Evolutionary conservation across 176 grass and related monocot genomes (phyloP).

Genomic region (Carex parvula): DNA sequence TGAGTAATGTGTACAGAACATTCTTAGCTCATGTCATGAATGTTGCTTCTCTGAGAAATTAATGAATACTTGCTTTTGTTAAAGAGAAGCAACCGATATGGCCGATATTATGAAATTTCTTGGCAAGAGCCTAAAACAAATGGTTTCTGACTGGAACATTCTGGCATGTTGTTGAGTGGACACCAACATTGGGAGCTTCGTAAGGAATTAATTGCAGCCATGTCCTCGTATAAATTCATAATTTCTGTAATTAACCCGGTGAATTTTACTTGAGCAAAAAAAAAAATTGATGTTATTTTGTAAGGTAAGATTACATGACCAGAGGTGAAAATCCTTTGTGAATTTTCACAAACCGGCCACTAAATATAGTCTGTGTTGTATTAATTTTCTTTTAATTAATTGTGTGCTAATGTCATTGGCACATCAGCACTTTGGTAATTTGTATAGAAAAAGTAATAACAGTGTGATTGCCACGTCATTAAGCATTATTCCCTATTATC

Average conservation of each 20-base stretch:
- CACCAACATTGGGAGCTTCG: not conserved
- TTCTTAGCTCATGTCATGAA: not conserved
- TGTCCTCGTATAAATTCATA: not conserved
- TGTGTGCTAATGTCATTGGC: too few species aligned
- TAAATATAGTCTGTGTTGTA: too few species aligned
- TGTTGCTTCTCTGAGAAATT: not conserved
- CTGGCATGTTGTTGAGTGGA: not conserved
- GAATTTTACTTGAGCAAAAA: not conserved
- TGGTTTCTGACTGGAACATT: not conserved
- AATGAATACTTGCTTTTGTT: not conserved
- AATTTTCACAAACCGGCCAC: too few species aligned
- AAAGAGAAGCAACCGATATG: not conserved
- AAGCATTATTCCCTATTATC: too few species aligned
- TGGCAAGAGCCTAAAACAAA: not conserved
- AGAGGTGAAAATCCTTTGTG: not conserved
- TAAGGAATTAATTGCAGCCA: not conserved
- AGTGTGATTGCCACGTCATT: too few species aligned
- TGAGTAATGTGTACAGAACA: not conserved
- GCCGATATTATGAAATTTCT: not conserved
- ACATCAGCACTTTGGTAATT: too few species aligned
- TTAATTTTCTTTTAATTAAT: too few species aligned
- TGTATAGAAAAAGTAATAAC: too few species aligned
- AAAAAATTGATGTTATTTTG: not conserved
- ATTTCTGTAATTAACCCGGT: not conserved
- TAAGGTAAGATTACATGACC: not conserved